phyloP scores from a whole-genome alignment of 163 green algal species.

The Chlorella variabilis region DNA sequence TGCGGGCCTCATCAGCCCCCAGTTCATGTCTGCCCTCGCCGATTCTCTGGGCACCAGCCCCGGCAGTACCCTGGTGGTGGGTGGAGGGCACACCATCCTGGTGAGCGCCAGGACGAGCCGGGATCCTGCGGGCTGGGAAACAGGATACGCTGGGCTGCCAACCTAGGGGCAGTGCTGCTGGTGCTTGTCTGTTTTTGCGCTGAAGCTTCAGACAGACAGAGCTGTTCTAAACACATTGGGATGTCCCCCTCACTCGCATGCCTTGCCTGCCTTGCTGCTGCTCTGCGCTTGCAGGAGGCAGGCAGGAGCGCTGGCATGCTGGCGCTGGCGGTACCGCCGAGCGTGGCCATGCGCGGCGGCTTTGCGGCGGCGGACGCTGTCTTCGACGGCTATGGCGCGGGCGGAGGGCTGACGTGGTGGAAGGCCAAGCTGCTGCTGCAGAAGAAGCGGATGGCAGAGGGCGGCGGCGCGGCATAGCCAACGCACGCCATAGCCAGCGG shows the following conservation, averaged over 20 bases:
- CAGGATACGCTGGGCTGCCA: too few species aligned
- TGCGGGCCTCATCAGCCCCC: slow-evolving; percentile 42
- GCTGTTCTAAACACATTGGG: too few species aligned
- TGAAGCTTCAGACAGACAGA: too few species aligned
- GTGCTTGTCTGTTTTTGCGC: too few species aligned
- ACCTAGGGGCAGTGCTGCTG: too few species aligned
- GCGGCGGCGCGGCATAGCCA: not conserved
- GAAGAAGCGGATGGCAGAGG: not conserved
- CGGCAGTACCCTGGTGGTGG: slow-evolving; percentile 19
- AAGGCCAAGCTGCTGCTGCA: slow-evolving; percentile 45
- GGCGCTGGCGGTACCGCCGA: slow-evolving; percentile 49
- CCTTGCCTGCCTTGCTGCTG: too few species aligned
- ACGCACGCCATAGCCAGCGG: not conserved
- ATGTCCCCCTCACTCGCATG: too few species aligned
- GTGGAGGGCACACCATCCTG: slow-evolving; percentile 22
- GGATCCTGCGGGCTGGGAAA: too few species aligned
- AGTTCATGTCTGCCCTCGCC: slow-evolving; percentile 52
- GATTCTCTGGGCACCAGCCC: slow-evolving; percentile 32
- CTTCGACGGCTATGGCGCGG: slow-evolving; percentile 64
- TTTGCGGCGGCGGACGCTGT: slow-evolving; percentile 46
- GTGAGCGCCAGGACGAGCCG: not conserved
- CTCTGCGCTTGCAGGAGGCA: slow-evolving; percentile 4
- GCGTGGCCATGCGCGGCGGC: slow-evolving; percentile 48
- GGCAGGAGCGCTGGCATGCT: slow-evolving; percentile 51
- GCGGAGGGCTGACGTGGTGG: slow-evolving; percentile 61